Percentiles rank a stretch among this genome's conserved stretches.
These are phyloP conservation scores for Russula brevipes DNA, from an alignment of 768 basidiomycete genomes.

Conservation along the genomic window DNA sequence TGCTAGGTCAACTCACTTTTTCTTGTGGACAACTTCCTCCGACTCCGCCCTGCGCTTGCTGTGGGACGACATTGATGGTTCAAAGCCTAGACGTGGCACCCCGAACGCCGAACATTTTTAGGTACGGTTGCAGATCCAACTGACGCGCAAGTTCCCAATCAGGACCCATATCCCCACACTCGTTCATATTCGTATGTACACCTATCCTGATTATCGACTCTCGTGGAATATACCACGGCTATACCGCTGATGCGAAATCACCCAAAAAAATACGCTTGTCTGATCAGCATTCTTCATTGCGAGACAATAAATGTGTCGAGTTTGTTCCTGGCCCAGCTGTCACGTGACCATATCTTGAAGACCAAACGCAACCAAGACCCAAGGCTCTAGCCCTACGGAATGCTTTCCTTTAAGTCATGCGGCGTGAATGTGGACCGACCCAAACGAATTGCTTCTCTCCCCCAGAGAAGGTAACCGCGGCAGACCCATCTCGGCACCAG, in stretches of 20 bases:
- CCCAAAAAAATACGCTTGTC: not conserved
- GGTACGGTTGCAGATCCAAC: not conserved
- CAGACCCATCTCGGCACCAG: not conserved
- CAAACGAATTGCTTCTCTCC: not conserved
- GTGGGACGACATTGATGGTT: conserved; percentile 7
- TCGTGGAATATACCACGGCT: not conserved
- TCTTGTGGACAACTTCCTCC: conserved; percentile 22
- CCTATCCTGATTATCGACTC: not conserved
- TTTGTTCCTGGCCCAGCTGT: not conserved
- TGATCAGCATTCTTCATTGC: not conserved
- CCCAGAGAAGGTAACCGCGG: not conserved
- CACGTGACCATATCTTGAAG: not conserved
- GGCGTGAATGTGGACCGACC: not conserved
- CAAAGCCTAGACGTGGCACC: conserved; percentile 6
- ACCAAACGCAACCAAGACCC: not conserved
- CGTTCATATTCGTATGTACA: not conserved
- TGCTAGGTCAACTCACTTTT: conserved; percentile 31
- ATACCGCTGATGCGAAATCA: not conserved
- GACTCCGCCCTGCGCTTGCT: conserved; percentile 20
- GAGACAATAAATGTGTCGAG: too few relatives aligned
- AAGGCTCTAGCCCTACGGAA: not conserved
- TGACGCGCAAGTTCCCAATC: conserved; percentile 12
- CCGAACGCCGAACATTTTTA: not conserved
- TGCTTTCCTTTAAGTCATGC: not conserved
- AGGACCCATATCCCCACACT: conserved; percentile 12